Evolutionary conservation across 495 filamentous ascomycete genomes (phyloP), one percentile per base, ranked within the genome.

Genomic region (Penicillium desertorum): DNA sequence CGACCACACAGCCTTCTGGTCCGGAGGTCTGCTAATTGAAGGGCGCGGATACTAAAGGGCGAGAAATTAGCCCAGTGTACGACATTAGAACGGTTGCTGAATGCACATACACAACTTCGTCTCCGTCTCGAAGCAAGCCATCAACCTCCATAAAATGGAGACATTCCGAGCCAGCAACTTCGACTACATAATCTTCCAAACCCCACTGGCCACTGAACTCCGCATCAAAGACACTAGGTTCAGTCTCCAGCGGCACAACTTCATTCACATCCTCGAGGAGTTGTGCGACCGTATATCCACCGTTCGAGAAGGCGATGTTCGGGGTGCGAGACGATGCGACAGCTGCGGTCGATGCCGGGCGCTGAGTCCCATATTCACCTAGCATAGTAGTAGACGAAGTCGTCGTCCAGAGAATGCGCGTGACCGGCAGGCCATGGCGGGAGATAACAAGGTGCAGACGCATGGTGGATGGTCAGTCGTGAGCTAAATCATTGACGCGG

Each of bases 161-260:
- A 65, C 89, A 95, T 66, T 98, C 94, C 56, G 88, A 98, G 41
- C 85, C 89, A 4, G 74, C 77, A 4, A 97, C 79, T 68, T 96
- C 88, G 29, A 96, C 92, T 17, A 84, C 85, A 72, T 98, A 98
- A 66, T 98, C 90, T 64, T 98, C 94, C 25, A 98, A 65, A 1
- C 92, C 94, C 89, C 89, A 96, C 57, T 88, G 81, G 14, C 76
- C 79, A 52, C 74, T 73, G 29, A 56, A 63, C 30, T 76, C 72
- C 10, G 66, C 59, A 36, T 76, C 73, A 34, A 76, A 70, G 30
- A 71, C 44, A 17, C 53, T 65, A 3, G 70, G 66, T 34, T 77
- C 82, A 41, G 87, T 88, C 70, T 97, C 94, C 1, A 98, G 80
- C 2, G 92, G 92, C 8, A 97, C 75, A 23, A 89, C 79, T 36